Conservation (phyloP, 257 asterid genomes). For the Catharanthus roseus region DNA sequence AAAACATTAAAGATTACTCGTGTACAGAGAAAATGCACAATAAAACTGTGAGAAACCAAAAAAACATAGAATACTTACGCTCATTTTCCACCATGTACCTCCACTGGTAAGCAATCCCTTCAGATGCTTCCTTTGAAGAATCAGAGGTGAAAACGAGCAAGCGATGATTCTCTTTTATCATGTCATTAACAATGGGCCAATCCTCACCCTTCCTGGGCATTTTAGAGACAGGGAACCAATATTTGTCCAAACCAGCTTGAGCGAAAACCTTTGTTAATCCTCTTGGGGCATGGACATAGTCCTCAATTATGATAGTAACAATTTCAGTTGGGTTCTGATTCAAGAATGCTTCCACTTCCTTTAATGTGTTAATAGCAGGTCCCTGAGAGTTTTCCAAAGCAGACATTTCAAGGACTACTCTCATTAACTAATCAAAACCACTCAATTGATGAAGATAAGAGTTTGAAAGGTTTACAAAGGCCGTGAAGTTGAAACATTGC, state of each 20-base stretch:
- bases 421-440: constrained; percentile 4
- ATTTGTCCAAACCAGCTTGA: constrained; percentile 83
- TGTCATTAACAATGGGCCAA: constrained; percentile 74
- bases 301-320: constrained; percentile 89
- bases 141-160: constrained; percentile 91
- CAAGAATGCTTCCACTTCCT: constrained; percentile 94
- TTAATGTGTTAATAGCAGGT: constrained; percentile 69
- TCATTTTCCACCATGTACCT: constrained; percentile 92
- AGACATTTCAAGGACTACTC: constrained; percentile 22
- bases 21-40: constrained; percentile 16
- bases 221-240: constrained; percentile 79
- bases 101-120: constrained; percentile 97
- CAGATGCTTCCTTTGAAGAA: constrained; percentile 77
- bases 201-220: constrained; percentile 91
- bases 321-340: constrained; percentile 69
- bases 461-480: constrained; percentile 54
- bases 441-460: constrained; percentile 1
- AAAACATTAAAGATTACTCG: constrained; percentile 26
- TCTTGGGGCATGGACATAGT: constrained; percentile 80
- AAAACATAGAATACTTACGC: constrained; percentile 39
- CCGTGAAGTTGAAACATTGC: constrained; percentile 94
- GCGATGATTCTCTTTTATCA: constrained; percentile 68
- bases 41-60: constrained; percentile 15
- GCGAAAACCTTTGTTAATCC: constrained; percentile 72
- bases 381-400: constrained; percentile 35